These are phyloP conservation scores for Corylus heterophylla DNA, from an alignment of 306 rosid genomes.

Conservation along the genomic window DNA sequence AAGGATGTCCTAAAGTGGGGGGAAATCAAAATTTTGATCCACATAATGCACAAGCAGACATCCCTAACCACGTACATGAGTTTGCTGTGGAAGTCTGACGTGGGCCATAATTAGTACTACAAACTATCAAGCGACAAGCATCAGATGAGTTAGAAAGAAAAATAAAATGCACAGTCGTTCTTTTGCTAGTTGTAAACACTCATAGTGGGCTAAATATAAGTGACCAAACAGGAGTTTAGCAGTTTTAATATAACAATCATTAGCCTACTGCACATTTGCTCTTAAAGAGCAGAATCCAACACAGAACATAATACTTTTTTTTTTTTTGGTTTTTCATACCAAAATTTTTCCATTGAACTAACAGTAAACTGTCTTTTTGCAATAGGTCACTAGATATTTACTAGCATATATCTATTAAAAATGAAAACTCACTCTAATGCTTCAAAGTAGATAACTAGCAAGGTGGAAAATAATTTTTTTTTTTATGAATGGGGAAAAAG, in stretches of 20 bases:
- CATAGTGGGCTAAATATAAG: background rate
- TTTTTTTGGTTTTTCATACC: too few relatives aligned
- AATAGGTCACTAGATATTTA: background rate
- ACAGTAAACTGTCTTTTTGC: background rate
- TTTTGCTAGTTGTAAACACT: background rate
- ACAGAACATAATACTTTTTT: background rate
- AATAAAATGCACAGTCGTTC: too few relatives aligned
- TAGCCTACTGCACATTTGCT: background rate
- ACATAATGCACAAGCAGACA: background rate
- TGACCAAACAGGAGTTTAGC: background rate
- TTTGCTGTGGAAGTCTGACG: background rate
- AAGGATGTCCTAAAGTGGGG: background rate
- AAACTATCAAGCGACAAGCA: background rate
- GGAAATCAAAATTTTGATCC: background rate
- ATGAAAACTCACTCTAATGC: background rate
- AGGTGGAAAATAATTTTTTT: background rate
- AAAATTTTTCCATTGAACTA: background rate
- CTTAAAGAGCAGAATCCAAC: background rate
- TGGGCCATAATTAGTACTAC: background rate
- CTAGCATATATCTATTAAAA: background rate
- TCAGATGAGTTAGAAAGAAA: background rate
- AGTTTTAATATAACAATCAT: background rate
- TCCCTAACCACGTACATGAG: background rate
- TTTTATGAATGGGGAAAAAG: background rate
- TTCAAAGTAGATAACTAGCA: constrained; percentile 18